Evolutionary conservation across 192 early-diverging fungal species (phyloP).

Genomic region (Gaertneriomyces sp.): DNA sequence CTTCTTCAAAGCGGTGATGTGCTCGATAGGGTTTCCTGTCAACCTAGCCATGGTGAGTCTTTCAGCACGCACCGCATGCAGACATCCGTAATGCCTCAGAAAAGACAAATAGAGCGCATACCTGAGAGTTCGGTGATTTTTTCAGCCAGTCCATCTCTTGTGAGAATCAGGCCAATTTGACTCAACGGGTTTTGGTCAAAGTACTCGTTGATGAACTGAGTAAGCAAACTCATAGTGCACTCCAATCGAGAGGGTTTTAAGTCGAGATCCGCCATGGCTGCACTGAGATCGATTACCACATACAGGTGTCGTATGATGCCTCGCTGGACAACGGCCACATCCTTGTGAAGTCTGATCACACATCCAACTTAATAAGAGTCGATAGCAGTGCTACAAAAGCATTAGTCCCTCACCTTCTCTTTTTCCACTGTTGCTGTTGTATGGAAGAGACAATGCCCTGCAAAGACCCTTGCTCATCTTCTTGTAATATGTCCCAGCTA

Average conservation of each 20-base stretch:
- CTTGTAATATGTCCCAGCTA: constrained; percentile 72
- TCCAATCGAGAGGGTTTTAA: constrained; percentile 79
- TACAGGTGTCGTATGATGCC: constrained; percentile 69
- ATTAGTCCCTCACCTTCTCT: constrained; percentile 45
- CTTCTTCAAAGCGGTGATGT: constrained; percentile 63
- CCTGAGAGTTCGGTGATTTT: constrained; percentile 81
- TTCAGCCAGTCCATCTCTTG: constrained; percentile 82
- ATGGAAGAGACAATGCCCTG: constrained; percentile 68
- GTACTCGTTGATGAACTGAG: constrained; percentile 80
- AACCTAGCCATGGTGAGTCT: not conserved
- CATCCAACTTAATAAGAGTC: not conserved
- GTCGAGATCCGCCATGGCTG: constrained; percentile 81
- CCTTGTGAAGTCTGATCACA: constrained; percentile 17
- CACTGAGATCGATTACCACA: constrained; percentile 78
- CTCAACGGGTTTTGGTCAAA: constrained; percentile 96
- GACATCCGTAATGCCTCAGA: not conserved
- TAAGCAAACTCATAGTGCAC: constrained; percentile 59
- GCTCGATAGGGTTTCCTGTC: constrained; percentile 72
- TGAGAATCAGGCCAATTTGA: constrained; percentile 78
- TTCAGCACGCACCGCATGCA: too few relatives aligned
- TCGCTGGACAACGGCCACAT: constrained; percentile 37
- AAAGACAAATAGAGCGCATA: constrained; percentile 10
- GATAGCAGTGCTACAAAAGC: too few relatives aligned
- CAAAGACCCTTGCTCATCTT: constrained; percentile 71
- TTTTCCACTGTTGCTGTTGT: constrained; percentile 57